Evolutionary conservation across 331 rosid species (phyloP).

Genomic region (Dryas integrifolia): DNA sequence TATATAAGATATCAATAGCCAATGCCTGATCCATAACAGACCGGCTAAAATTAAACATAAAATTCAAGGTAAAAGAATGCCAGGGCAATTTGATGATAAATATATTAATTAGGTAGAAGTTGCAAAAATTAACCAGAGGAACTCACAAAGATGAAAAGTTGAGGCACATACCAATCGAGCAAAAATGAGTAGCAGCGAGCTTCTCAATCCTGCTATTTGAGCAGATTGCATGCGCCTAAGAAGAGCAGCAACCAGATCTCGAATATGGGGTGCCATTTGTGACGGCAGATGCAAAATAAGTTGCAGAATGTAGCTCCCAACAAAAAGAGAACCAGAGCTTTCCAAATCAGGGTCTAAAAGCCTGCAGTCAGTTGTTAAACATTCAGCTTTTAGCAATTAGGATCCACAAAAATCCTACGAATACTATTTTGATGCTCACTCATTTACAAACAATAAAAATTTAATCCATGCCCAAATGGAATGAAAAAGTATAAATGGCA

Average conservation of each 20-base stretch:
- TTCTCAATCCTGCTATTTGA: slow-evolving; percentile 60
- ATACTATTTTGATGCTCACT: not conserved
- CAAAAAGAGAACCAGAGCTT: slow-evolving; percentile 95
- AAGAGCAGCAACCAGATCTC: slow-evolving; percentile 78
- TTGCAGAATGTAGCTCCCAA: slow-evolving; percentile 86
- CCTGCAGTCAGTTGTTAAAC: slow-evolving; percentile 47
- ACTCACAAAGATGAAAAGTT: not conserved
- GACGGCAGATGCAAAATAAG: slow-evolving; percentile 83
- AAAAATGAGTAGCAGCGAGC: slow-evolving; percentile 80
- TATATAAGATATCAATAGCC: not conserved
- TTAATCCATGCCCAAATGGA: slow-evolving; percentile 2
- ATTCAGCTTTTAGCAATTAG: slow-evolving; percentile 16
- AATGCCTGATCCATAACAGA: slow-evolving; percentile 15
- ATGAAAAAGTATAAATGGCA: not conserved
- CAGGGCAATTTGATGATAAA: slow-evolving; percentile 3
- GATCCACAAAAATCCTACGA: not conserved
- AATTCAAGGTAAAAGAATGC: slow-evolving; percentile 12
- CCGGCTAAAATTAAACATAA: slow-evolving; percentile 10
- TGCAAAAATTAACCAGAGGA: not conserved
- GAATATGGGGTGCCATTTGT: slow-evolving; percentile 80
- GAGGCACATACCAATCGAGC: slow-evolving; percentile 70
- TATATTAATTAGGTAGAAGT: not conserved
- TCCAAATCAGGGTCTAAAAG: slow-evolving; percentile 81
- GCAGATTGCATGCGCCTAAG: slow-evolving; percentile 86
- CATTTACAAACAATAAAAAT: not conserved